Evolutionary conservation across 148 eudicot species (phyloP).

Genomic region (Vaccinium macrocarpon): DNA sequence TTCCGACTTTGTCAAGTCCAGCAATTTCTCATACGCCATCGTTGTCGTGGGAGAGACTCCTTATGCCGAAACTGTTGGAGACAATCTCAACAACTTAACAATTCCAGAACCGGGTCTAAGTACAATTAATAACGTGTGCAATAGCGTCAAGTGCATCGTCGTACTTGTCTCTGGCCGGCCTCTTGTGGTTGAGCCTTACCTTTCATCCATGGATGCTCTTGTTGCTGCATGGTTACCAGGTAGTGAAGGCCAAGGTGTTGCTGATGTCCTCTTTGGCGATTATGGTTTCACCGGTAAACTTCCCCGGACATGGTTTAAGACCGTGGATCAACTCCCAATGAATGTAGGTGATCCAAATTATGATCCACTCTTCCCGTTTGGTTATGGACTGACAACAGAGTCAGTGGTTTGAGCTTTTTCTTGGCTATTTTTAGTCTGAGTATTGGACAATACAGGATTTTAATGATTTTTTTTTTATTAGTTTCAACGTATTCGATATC

Average conservation of each 20-base stretch:
- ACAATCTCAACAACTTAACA: conserved; percentile 23
- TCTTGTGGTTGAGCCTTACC: conserved; percentile 21
- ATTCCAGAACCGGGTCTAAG: conserved; percentile 16
- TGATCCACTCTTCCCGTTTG: conserved; percentile 4
- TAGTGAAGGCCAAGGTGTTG: conserved; percentile 3
- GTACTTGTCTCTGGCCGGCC: conserved; percentile 19
- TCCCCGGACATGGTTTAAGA: conserved; percentile 1
- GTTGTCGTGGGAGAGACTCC: conserved; percentile 27
- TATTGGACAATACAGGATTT: background rate
- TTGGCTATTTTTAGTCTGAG: background rate
- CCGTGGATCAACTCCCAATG: background rate
- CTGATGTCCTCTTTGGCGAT: conserved; percentile 4
- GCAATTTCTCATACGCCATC: conserved; percentile 21
- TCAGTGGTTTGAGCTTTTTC: background rate
- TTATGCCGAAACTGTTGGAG: conserved; percentile 24
- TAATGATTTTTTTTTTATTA: background rate
- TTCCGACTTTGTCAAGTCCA: conserved; percentile 14
- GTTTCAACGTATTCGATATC: background rate
- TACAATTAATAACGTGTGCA: conserved; percentile 19
- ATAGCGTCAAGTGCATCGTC: conserved; percentile 20
- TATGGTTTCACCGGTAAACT: background rate
- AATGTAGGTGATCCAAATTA: conserved; percentile 5
- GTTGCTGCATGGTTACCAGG: conserved; percentile 21
- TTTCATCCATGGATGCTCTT: conserved; percentile 19
- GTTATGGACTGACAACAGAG: background rate